These are phyloP conservation scores for Komagataella phaffii DNA, from an alignment of 805 yeast genomes.

Conservation along the genomic window DNA sequence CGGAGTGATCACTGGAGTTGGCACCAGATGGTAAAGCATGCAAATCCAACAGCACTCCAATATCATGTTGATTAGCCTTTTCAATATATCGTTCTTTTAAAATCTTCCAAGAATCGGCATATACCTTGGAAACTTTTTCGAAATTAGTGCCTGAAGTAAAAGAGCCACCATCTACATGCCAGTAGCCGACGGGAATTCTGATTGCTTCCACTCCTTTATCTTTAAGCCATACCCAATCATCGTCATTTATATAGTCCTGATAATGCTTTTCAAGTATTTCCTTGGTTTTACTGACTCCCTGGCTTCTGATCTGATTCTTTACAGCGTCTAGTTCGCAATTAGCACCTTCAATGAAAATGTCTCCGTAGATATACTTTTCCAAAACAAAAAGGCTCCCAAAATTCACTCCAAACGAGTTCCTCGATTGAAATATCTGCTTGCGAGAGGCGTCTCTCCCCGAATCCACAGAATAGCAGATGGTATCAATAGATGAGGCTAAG, in stretches of 20 bases:
- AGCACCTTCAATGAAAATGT: conserved; percentile 44
- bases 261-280: conserved; percentile 51
- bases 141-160: conserved; percentile 53
- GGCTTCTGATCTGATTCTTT: conserved; percentile 26
- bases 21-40: conserved; percentile 94
- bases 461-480: conserved; percentile 22
- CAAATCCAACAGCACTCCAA: conserved; percentile 69
- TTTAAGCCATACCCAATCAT: conserved; percentile 72
- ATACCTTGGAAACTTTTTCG: conserved; percentile 37
- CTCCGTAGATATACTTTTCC: conserved; percentile 68
- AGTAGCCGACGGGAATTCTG: conserved; percentile 84
- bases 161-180: conserved; percentile 59
- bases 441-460: conserved; percentile 22
- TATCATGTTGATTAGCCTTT: conserved; percentile 45
- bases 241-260: conserved; percentile 41
- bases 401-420: conserved; percentile 73
- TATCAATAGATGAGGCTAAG: neutral
- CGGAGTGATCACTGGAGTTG: conserved; percentile 75
- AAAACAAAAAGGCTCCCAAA: conserved; percentile 70
- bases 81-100: conserved; percentile 36
- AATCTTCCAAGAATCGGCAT: conserved; percentile 60
- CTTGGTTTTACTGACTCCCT: conserved; percentile 43
- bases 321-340: conserved; percentile 68
- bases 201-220: conserved; percentile 62
- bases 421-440: conserved; percentile 37